Evolutionary conservation across 352 stramenopile species (phyloP).

Genomic region (Phytophthora capsici): DNA sequence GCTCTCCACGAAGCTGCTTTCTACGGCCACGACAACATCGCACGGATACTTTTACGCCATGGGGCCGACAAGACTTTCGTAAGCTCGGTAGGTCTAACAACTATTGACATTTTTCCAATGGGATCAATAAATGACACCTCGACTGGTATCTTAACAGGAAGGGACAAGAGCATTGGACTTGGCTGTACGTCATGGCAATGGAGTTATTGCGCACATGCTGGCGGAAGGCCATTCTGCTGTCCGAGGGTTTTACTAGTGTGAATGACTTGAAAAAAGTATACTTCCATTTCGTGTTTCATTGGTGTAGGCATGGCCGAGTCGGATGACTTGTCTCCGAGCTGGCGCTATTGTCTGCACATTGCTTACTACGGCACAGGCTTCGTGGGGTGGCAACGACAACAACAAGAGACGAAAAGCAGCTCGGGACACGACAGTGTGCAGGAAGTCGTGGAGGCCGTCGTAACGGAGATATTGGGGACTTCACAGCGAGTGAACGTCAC

Average conservation of each 20-base stretch:
- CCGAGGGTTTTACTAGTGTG: conserved; percentile 64
- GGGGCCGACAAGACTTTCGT: conserved; percentile 66
- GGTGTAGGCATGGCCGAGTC: conserved; percentile 16
- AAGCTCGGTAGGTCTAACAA: conserved; percentile 40
- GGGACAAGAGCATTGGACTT: conserved; percentile 69
- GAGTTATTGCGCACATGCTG: conserved; percentile 66
- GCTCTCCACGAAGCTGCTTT: conserved; percentile 77
- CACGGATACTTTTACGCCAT: conserved; percentile 54
- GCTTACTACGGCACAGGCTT: conserved; percentile 81
- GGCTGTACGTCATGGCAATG: conserved; percentile 69
- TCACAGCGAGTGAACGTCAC: conserved; percentile 79
- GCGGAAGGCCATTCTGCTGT: conserved; percentile 56
- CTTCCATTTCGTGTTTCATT: conserved; percentile 17
- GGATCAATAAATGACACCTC: no score
- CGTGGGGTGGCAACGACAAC: conserved; percentile 85
- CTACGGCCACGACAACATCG: conserved; percentile 63
- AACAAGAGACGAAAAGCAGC: conserved; percentile 60
- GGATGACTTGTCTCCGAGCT: conserved; percentile 17
- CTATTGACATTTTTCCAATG: neutral
- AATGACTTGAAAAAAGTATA: conserved; percentile 37
- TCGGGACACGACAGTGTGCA: conserved; percentile 75
- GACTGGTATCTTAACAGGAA: conserved; percentile 42
- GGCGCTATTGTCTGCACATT: conserved; percentile 76
- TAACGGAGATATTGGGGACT: conserved; percentile 57
- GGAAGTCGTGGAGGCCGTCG: conserved; percentile 74